Base-by-base conservation (phyloP, 257 asterid genomes). In the Solanum sejunctum region DNA sequence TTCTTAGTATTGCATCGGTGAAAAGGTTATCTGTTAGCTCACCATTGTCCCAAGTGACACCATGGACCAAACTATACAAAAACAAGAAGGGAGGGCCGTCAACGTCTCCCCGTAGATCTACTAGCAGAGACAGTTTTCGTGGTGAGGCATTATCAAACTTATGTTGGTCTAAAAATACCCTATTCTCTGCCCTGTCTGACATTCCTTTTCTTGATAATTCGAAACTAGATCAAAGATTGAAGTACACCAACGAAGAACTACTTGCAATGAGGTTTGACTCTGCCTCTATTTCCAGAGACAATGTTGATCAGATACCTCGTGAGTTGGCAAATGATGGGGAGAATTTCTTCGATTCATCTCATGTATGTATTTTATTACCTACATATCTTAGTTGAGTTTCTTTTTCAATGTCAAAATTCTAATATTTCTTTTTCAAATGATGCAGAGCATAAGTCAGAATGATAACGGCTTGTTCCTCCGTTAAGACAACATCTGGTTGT, bases 221-320 rank as follows among this genome's bases (percentile, higher is more conserved):
- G 47, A 47, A 56, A 87, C 91, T 91, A 96, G 98, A 96, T 95
- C 98, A 96, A 88, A 90, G 99, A 87, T 86, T 93, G 93, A 95
- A 92, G 91, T 95, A 95, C 86, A 91, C 88, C 88, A 90, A 91
- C 84, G 96, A 93, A 80, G 97, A 93, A 70, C 83, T 96, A 70
- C 80, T 95, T 49, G 92, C 91, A 16, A 28, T 93, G 91, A 96
- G 89, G 83, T 85, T 86, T 60, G 87, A 90, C 28, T 84, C 91
- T 23, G 21, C 89, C 81, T 78, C 88, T 83, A 67, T 87, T 81
- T 80, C 88, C 51, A 47, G 83, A 49, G 66, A 82, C 84, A 70
- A 57, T 55, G 89, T 86, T 85, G 83, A 84, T 87, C 52, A 7
- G 63, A 26, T 81, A 67, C 84, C 88, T 85, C 17, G 2, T 9